Conservation (phyloP, 2,329 filamentous ascomycete species). For the Diaporthe destruens region DNA sequence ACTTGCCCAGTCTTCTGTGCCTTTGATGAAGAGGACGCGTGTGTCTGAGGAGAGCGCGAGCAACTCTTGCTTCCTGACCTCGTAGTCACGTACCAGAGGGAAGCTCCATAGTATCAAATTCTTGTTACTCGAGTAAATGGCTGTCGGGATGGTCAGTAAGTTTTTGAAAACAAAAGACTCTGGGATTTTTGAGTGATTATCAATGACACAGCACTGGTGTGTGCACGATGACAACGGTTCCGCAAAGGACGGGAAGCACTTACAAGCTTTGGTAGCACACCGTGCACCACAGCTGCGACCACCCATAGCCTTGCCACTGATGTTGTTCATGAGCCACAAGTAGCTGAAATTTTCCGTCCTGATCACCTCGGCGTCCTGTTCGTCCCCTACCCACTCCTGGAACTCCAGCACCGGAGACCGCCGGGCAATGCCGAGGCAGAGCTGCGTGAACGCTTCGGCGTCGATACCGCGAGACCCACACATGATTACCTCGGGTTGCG, state of each 20-base stretch:
- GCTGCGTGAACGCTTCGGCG: background rate
- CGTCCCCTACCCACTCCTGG: background rate
- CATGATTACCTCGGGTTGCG: background rate
- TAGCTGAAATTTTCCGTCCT: background rate
- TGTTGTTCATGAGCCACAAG: background rate
- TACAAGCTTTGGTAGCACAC: conserved; percentile 1
- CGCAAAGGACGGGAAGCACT: background rate
- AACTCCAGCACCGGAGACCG: background rate
- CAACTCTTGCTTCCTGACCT: background rate
- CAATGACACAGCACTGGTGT: no score
- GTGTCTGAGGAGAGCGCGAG: background rate
- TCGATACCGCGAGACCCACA: background rate
- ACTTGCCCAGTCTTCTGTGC: background rate
- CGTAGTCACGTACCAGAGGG: background rate
- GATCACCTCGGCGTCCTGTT: background rate
- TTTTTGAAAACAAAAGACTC: no score
- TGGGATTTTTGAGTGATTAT: no score
- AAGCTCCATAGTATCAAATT: conserved; percentile 6
- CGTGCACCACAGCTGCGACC: conserved; percentile 5
- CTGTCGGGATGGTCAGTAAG: background rate
- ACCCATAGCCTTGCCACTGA: conserved; percentile 3
- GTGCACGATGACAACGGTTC: no score
- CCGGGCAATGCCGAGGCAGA: background rate
- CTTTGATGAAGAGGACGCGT: conserved; percentile 9
- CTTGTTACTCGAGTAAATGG: background rate